phyloP scores from a whole-genome alignment of 2,329 filamentous ascomycete genomes.

The Knoxdaviesia proteae region DNA sequence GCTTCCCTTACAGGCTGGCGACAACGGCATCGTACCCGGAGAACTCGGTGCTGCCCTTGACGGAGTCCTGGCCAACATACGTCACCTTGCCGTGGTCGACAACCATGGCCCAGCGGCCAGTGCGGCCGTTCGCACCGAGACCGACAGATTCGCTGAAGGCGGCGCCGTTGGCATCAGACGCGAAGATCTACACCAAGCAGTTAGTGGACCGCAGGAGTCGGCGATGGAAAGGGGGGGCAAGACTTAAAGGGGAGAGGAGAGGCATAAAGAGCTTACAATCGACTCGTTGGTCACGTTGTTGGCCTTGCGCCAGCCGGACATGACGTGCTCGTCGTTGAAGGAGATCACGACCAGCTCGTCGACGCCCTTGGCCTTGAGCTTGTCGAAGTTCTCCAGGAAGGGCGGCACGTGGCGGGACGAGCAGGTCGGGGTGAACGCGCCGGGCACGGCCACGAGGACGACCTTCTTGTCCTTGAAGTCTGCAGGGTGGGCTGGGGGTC shows the following conservation, averaged over 20 bases:
- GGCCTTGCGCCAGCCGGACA: constrained; percentile 80
- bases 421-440: constrained; percentile 77
- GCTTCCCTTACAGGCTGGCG: constrained; percentile 23
- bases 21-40: constrained; percentile 33
- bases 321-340: constrained; percentile 70
- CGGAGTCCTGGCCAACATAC: constrained; percentile 57
- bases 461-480: constrained; percentile 36
- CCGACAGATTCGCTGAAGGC: constrained; percentile 68
- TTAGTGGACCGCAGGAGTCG: constrained; percentile 4
- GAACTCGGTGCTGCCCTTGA: constrained; percentile 20
- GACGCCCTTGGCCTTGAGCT: constrained; percentile 61
- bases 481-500: constrained; percentile 7
- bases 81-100: constrained; percentile 66
- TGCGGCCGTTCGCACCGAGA: constrained; percentile 47
- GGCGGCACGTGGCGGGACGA: constrained; percentile 61
- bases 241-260: constrained; percentile 3
- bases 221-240: background rate
- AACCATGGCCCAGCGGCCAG: constrained; percentile 59
- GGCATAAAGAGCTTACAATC: constrained; percentile 20
- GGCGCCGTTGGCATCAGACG: constrained; percentile 44
- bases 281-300: constrained; percentile 54
- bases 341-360: constrained; percentile 67
- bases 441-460: constrained; percentile 34
- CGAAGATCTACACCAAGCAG: constrained; percentile 37
- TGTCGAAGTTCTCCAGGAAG: constrained; percentile 50